Conservation (phyloP, 1,284 basidiomycete genomes). For the Trichosporon coremiiforme region DNA sequence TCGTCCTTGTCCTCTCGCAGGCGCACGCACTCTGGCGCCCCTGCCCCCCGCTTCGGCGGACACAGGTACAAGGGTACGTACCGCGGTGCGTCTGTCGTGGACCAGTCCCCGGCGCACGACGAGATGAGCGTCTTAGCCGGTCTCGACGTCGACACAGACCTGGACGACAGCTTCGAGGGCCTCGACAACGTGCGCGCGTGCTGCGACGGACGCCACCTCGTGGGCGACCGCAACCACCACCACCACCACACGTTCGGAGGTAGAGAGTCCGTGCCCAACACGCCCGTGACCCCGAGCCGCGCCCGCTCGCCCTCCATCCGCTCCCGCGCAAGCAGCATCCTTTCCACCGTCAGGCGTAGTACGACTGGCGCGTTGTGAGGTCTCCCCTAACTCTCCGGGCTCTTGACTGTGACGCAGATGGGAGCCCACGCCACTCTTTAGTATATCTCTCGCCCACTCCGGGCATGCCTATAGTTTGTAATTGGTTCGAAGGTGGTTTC, state of each 20-base stretch:
- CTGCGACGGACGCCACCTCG: constrained; percentile 83
- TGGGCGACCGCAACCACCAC: constrained; percentile 61
- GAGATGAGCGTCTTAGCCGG: constrained; percentile 42
- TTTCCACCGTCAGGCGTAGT: constrained; percentile 31
- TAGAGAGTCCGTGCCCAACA: constrained; percentile 56
- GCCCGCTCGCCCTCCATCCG: constrained; percentile 43
- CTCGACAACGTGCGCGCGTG: constrained; percentile 93
- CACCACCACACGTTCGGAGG: constrained; percentile 66
- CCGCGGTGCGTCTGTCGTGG: constrained; percentile 41
- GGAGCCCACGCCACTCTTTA: too few relatives aligned
- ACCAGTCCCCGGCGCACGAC: constrained; percentile 46
- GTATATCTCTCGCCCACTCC: neutral
- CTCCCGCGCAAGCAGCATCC: constrained; percentile 31
- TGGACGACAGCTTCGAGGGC: constrained; percentile 84
- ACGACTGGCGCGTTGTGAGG: neutral
- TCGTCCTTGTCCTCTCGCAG: constrained; percentile 63
- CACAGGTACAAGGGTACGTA: constrained; percentile 51
- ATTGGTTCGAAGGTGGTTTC: neutral
- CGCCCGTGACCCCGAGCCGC: constrained; percentile 35
- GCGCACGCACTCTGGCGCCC: constrained; percentile 75
- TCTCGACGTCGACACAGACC: constrained; percentile 71
- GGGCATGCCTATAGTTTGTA: neutral
- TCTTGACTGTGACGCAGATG: too few relatives aligned
- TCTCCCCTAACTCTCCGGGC: too few relatives aligned
- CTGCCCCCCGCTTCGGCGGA: constrained; percentile 46